A percentile compares a stretch with the other conserved stretches of the same genome.
Conservation (phyloP, 176 grass and related monocot species). For the Alopecurus myosuroides region DNA sequence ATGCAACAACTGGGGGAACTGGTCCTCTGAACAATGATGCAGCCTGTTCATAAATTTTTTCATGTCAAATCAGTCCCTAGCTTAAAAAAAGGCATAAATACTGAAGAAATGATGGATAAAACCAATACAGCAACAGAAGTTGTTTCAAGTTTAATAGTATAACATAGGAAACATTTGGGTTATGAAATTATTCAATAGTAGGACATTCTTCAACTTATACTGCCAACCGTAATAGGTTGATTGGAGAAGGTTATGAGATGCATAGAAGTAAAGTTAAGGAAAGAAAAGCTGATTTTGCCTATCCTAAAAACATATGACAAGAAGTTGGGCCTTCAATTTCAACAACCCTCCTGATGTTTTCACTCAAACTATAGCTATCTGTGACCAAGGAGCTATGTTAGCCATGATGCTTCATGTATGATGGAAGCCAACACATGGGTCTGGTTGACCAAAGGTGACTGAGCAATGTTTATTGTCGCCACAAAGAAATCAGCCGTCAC, state of each 20-base stretch:
- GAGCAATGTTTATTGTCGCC: not conserved
- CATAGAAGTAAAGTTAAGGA: too few species aligned
- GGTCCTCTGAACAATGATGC: slow-evolving; percentile 84
- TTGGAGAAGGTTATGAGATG: not conserved
- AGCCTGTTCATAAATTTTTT: slow-evolving; percentile 42
- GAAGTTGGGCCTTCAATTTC: too few species aligned
- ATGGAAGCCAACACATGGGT: too few species aligned
- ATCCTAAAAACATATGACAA: too few species aligned
- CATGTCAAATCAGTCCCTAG: not conserved
- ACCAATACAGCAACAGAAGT: not conserved
- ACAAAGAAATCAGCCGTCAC: not conserved
- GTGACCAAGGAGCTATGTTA: not conserved
- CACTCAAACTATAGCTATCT: too few species aligned
- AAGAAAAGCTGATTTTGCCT: too few species aligned
- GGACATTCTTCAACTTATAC: not conserved
- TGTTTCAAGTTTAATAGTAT: not conserved
- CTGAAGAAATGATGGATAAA: not conserved
- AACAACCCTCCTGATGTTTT: too few species aligned
- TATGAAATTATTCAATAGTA: not conserved
- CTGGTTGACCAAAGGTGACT: too few species aligned
- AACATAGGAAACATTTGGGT: not conserved
- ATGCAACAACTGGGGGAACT: slow-evolving; percentile 71
- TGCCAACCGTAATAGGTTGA: not conserved
- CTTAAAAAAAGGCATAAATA: not conserved
- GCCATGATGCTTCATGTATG: not conserved